Percentiles rank a stretch among this genome's conserved stretches.
phyloP scores from a whole-genome alignment of 306 rosid species.

The Gastrolobium bilobum region DNA sequence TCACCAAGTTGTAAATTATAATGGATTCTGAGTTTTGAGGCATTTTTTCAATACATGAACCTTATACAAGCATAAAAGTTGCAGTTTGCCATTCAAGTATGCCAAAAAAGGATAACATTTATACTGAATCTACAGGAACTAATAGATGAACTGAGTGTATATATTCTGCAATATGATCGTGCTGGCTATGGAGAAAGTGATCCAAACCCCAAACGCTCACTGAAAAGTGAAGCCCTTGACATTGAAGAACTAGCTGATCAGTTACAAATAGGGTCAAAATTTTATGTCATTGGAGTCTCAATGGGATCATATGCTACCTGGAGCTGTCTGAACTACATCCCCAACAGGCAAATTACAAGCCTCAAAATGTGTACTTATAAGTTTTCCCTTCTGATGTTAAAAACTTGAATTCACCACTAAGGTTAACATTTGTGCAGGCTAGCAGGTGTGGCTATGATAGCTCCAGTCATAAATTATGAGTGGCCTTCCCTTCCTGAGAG shows the following conservation, averaged over 20 bases:
- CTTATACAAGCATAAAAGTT: constrained; percentile 20
- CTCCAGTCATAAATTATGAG: constrained; percentile 79
- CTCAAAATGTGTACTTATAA: constrained; percentile 32
- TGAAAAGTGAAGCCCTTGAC: constrained; percentile 85
- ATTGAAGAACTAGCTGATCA: constrained; percentile 90
- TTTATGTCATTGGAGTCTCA: constrained; percentile 88
- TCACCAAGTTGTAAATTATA: neutral
- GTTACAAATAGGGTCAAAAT: constrained; percentile 73
- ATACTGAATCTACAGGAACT: constrained; percentile 75
- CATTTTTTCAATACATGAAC: constrained; percentile 8
- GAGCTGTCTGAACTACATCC: constrained; percentile 91
- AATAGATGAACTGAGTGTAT: constrained; percentile 77
- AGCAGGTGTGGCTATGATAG: constrained; percentile 84
- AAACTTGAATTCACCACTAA: constrained; percentile 25
- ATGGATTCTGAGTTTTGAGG: constrained; percentile 23
- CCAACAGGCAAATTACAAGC: constrained; percentile 70
- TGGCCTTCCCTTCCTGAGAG: constrained; percentile 89
- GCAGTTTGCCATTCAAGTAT: constrained; percentile 35
- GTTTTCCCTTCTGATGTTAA: constrained; percentile 9
- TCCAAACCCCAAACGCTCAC: constrained; percentile 78
- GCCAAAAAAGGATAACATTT: constrained; percentile 44
- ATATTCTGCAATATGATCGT: constrained; percentile 79
- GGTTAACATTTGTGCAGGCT: constrained; percentile 67
- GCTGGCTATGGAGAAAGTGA: constrained; percentile 98
- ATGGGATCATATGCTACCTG: constrained; percentile 91